These are phyloP conservation scores for Curvularia spicifera DNA, from an alignment of 2,329 filamentous ascomycete species.

Conservation along the genomic window DNA sequence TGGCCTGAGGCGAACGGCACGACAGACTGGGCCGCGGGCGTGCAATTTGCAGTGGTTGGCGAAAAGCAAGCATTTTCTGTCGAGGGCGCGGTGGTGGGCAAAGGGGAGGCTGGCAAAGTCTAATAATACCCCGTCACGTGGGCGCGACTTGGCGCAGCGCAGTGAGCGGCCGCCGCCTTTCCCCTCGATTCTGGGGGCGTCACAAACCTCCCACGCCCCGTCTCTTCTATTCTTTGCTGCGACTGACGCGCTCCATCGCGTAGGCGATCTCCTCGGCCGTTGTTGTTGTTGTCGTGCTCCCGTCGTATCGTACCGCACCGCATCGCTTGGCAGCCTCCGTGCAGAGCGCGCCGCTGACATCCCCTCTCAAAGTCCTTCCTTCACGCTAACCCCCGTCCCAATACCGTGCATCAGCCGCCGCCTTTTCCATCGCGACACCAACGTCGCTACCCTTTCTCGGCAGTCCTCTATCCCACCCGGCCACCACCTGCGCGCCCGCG, in stretches of 20 bases:
- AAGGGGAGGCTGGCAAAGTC: conserved; percentile 18
- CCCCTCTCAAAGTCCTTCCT: conserved; percentile 22
- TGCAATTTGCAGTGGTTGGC: neutral
- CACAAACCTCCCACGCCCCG: conserved; percentile 11
- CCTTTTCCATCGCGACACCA: conserved; percentile 23
- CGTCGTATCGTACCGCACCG: neutral
- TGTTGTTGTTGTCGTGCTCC: conserved; percentile 10
- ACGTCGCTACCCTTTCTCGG: conserved; percentile 16
- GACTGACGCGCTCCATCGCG: conserved; percentile 14
- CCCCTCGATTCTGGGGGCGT: conserved; percentile 9
- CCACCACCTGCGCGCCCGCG: conserved; percentile 17
- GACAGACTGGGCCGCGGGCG: neutral
- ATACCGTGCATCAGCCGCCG: conserved; percentile 28
- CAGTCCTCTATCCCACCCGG: conserved; percentile 9
- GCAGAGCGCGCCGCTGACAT: conserved; percentile 15
- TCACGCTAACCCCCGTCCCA: conserved; percentile 21
- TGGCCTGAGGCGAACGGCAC: conserved; percentile 3
- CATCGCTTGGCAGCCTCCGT: conserved; percentile 16
- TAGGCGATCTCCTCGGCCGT: neutral
- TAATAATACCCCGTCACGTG: conserved; percentile 25
- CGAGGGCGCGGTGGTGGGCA: neutral
- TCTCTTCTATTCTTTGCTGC: neutral
- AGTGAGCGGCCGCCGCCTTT: conserved; percentile 18
- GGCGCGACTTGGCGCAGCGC: conserved; percentile 17
- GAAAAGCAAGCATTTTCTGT: conserved; percentile 11